phyloP scores from a whole-genome alignment of 495 filamentous ascomycete genomes.

The Penicillium antarcticum region DNA sequence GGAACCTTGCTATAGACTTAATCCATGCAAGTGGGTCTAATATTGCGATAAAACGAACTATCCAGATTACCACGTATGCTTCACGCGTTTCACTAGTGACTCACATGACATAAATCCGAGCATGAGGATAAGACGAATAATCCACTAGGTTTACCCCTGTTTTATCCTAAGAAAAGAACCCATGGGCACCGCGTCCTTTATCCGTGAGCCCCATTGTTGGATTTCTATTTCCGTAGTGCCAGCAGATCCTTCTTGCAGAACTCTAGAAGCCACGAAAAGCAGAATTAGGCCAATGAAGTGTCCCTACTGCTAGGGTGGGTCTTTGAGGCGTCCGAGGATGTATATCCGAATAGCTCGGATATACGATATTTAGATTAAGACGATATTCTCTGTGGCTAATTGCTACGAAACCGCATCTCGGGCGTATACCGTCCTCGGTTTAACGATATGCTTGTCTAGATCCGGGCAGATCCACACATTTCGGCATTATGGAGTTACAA shows the following conservation, averaged over 20 bases:
- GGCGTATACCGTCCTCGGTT: background rate
- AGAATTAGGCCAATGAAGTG: background rate
- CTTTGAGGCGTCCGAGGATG: background rate
- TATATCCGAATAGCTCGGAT: background rate
- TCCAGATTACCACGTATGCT: no score
- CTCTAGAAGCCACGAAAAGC: background rate
- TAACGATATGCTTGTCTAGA: background rate
- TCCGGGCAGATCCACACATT: conserved; percentile 1
- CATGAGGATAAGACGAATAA: no score
- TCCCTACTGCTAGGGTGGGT: background rate
- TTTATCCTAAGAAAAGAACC: no score
- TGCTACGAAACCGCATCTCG: background rate
- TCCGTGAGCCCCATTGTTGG: no score
- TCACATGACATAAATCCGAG: no score
- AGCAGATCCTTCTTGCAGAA: background rate
- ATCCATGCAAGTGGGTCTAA: background rate
- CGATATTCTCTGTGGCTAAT: background rate
- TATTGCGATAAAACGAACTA: no score
- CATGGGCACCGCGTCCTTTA: no score
- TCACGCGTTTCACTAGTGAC: no score
- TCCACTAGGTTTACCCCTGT: no score
- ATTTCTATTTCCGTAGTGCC: conserved; percentile 1
- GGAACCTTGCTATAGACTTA: background rate
- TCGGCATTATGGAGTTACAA: conserved; percentile 20
- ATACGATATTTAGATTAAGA: background rate